Base-by-base conservation (phyloP, 1,284 basidiomycete genomes). In the Sanghuangporus baumii region DNA sequence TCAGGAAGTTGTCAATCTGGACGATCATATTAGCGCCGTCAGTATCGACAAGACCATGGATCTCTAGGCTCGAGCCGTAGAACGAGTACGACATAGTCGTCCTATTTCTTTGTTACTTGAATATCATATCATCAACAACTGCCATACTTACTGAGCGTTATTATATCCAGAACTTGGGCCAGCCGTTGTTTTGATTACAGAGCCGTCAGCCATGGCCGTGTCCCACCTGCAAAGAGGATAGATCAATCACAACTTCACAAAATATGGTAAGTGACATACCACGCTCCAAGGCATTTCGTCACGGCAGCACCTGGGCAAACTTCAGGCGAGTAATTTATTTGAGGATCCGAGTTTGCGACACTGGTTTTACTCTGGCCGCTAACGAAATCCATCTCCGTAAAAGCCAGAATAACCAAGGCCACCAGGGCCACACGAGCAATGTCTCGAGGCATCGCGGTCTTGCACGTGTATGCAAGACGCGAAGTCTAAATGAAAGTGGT, bases 1-100 rank as follows among this genome's bases (percentile, higher is more conserved):
- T 37, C 12, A 57, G 31, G 12, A 40, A 26, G 18, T 48, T 57
- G 43, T 65, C 64, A 12, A 65, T 31, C 47, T 65, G 64, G 11
- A 65, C 18, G 8, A 62, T 57, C 61, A 65, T 52, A 38, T 52
- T 55, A 9, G 64, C 56, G 6, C 64, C 64, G 31, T 40, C n/a
- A n/a, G 61, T 12, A 43, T 62, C 57, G 11, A 18, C 6, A 31
- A 65, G 54, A 5, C 60, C 61, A 31, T 62, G 57, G 6, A 65
- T n/a, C 37, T 65, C 61, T 14, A 65, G 31, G 26, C 46, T 62
- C 16, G 64, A 59, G 12, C 64, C 64, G 16, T 50, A 50, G 46
- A 65, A 65, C 2, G 64, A 57, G 20, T 55, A 59, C 1, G 47
- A 55, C 20, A 65, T 18, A 7, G 59, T 26, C 14, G 58, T 59